Evolutionary conservation across 805 yeast genomes (phyloP), one percentile per base, ranked within the genome.

Genomic region (Metschnikowia corniflorae): DNA sequence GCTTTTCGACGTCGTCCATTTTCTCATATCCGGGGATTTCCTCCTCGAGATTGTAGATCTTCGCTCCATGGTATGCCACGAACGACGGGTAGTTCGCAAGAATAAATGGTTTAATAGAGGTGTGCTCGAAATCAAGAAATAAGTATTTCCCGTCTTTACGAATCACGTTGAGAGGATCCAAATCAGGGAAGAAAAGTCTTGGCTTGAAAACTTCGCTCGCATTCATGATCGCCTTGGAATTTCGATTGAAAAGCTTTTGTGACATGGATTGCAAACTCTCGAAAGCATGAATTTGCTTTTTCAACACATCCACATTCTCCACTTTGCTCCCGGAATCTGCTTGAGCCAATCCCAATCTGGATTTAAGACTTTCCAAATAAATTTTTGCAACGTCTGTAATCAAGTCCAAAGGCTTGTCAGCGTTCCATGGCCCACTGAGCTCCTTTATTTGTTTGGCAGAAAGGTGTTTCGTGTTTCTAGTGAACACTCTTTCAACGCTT

Each of bases 131-230:
- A 62, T 91, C 98, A 36, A 88, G 55, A 44, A 88, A 78, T 51
- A 71, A 75, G 14, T 67, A 65, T 7, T 57, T 60, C 21, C 58
- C 57, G 26, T 41, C 44, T 9, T 70, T 63, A 16, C 72, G 57
- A 29, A 88, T 68, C 7, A 86, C 86, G 55, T 91, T 91, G 76
- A 89, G 71, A 16, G 98, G 97, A 58, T 87, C 94, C 47, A 93
- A 64, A 58, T 93, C 97, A 5, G 96, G 91, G 45, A 80, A 72
- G 46, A 66, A 76, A 35, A 91, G 64, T 50, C 91, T 76, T 40
- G 96, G 91, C 35, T 78, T 72, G 51, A 84, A 73, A 28, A 86
- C 61, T 39, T 80, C 78, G 3, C 65, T 67, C 39, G 73, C 67
- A 47, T 82, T 78, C 54, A 84, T 86, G 54, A 85, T 74, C 7